Evolutionary conservation across 371 early-diverging fungal genomes (phyloP).

Genomic region (Lichtheimia corymbifera): DNA sequence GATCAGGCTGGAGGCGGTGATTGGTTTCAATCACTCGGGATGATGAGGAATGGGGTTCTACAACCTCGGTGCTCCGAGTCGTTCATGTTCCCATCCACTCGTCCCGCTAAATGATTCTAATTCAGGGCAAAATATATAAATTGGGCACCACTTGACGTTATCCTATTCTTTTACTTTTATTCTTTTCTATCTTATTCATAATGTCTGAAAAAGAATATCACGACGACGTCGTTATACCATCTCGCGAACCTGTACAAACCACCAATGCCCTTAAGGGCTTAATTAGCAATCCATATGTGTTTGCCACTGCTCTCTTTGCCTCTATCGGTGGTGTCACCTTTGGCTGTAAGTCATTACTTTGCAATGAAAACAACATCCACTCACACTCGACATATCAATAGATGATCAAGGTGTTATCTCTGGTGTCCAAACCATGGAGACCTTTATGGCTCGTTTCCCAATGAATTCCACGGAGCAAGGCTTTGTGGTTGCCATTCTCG

Average conservation of each 20-base stretch:
- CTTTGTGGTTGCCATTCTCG: slow-evolving; percentile 61
- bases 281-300: slow-evolving; percentile 39
- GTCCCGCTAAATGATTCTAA: too few species aligned
- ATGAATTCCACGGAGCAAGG: slow-evolving; percentile 34
- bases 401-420: slow-evolving; percentile 54
- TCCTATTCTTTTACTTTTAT: not conserved
- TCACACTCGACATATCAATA: not conserved
- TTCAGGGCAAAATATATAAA: not conserved
- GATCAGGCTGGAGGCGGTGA: slow-evolving; percentile 12
- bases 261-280: slow-evolving; percentile 23
- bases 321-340: slow-evolving; percentile 49
- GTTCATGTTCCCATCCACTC: not conserved
- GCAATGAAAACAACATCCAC: not conserved
- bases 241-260: slow-evolving; percentile 6
- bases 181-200: not conserved
- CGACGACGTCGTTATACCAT: slow-evolving; percentile 4
- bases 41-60: not conserved
- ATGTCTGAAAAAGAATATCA: slow-evolving; percentile 6
- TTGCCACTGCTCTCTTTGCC: slow-evolving; percentile 38
- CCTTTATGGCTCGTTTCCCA: slow-evolving; percentile 30
- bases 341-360: slow-evolving; percentile 32
- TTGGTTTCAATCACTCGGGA: slow-evolving; percentile 11
- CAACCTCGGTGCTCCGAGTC: too few species aligned
- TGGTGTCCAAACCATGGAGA: slow-evolving; percentile 43
- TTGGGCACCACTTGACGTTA: not conserved